Base-by-base conservation (phyloP, 2,329 filamentous ascomycete species). In the Rasamsonia emersonii region DNA sequence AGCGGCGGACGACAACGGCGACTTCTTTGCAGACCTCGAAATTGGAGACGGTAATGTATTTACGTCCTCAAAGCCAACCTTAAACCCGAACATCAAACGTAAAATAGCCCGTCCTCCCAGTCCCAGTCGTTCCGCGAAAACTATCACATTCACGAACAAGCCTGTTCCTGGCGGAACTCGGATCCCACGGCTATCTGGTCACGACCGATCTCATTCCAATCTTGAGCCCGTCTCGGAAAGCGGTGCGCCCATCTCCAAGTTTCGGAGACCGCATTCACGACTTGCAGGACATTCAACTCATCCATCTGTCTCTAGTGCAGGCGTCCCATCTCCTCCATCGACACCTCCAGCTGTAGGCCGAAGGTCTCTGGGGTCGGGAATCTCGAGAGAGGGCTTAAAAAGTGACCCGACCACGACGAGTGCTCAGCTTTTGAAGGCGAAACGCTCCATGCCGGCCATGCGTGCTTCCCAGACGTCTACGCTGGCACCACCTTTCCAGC, bases 151-250 rank as follows among this genome's bases (percentile, higher is more conserved):
- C 53, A 93, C 85, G 28, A 91, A 83, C 59, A 86, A 88, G 50
- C 64, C 73, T n/a, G 51, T 66, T 15, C 53, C 63, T 16, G 49
- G 59, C 4, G 45, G 51, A 19, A 91, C 86, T 19, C 79, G 86
- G 35, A 81, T 94, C 38, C 86, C 89, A 21, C 76, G 86, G 31
- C 81, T 88, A 20, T 69, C 80, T 34, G 70, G 69, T 38, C 79
- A 83, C 56, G 81, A 85, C 50, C 72, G 81, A 32, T 74, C 79
- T 4, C 74, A 77, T 44, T 82, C 82, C 8, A 79, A 60, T 11
- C 70, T 96, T n/a, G 89, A 93, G 52, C 86, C 89, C 14, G 86
- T 96, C 4, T 93, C 86, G 23, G 89, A 96, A 61, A 86, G 79
- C 43, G 86, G 86, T 30, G 85, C 79, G 3, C 76, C 83, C 13